Evolutionary conservation across 768 basidiomycete genomes (phyloP), one percentile per base, ranked within the genome.

Genomic region (Mycena haematopus): DNA sequence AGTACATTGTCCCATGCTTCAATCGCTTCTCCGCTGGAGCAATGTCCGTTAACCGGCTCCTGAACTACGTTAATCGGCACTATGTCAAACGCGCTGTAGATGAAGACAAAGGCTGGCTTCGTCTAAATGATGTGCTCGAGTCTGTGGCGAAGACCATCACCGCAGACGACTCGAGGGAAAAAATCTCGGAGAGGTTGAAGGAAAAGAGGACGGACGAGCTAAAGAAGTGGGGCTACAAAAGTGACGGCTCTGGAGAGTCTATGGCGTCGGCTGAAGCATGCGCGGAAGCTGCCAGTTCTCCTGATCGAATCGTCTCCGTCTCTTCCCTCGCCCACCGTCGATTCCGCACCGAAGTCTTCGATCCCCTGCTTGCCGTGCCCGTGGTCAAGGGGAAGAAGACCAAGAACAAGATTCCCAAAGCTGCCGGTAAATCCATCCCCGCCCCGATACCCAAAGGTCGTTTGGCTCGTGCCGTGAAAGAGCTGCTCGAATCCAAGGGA

Each of bases 81-180:
- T 84, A 83, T 71, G 87, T 92, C 65, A 89, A 89, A 71, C 87
- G 89, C 19, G 88, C 87, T 49, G 79, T 89, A 17, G 90, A 92
- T 73, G 90, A 92, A 73, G 91, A 91, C 74, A 84, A 80, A 65
- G 90, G 91, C 44, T 92, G 91, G 91, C 79, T 92, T 44, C 83
- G 87, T 31, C 76, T 91, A 45, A 79, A 78, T 54, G 90, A 91
- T 70, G 81, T 89, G 17, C 73, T 91, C 63, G 83, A 87, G 69
- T 82, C 83, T 25, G 82, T 86, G 56, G 82, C 85, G 52, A 84
- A 82, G 68, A 79, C 80, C 22, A 76, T 84, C 51, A 74, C 76
- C 49, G 70, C 74, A 38, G 80, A 85, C 56, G 84, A 84, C 67
- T 81, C 83, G n/a, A 83, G 85, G 27, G 86, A 86, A 70, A 82